Percentiles rank a stretch among this genome's conserved stretches.
phyloP scores from a whole-genome alignment of 345 rosid genomes.

The thale cress (Arabidopsis thaliana) region DNA sequence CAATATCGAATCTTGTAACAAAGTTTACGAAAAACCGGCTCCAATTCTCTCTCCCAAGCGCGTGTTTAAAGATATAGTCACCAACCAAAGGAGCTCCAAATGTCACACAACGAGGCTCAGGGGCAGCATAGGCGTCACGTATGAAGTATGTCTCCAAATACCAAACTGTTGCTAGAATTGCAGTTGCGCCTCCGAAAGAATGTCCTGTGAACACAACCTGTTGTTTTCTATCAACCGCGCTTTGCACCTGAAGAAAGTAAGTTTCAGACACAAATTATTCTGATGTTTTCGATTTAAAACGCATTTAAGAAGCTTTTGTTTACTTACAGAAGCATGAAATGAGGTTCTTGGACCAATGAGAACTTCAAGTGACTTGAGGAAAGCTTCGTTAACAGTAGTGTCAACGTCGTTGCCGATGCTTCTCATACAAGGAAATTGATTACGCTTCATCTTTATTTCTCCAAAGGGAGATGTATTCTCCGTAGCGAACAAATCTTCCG shows the following conservation, averaged over 20 bases:
- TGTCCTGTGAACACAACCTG: conserved; percentile 82
- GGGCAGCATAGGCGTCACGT: neutral
- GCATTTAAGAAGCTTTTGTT: neutral
- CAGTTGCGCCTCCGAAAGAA: conserved; percentile 78
- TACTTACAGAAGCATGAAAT: conserved; percentile 28
- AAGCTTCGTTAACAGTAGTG: conserved; percentile 73
- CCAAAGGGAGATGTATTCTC: conserved; percentile 53
- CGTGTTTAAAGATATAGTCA: conserved; percentile 63
- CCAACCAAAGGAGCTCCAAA: conserved; percentile 87
- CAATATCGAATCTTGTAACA: conserved; percentile 65
- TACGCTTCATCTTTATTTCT: conserved; percentile 50
- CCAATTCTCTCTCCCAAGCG: conserved; percentile 77
- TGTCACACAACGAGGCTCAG: conserved; percentile 62
- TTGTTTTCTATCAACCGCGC: conserved; percentile 45
- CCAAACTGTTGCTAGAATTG: conserved; percentile 73
- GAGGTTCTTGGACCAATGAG: conserved; percentile 19
- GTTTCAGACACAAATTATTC: conserved; percentile 10
- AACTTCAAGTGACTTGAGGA: conserved; percentile 45
- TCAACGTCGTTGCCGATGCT: conserved; percentile 54
- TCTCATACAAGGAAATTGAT: conserved; percentile 60
- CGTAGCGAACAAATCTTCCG: conserved; percentile 48
- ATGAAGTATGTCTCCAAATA: conserved; percentile 51
- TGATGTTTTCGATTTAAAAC: neutral
- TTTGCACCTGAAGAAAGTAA: conserved; percentile 54
- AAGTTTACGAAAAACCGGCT: conserved; percentile 64